Percentiles rank a stretch among this genome's conserved stretches.
Evolutionary conservation across 2,329 filamentous ascomycete genomes (phyloP).

Genomic region (Chalara sp.): DNA sequence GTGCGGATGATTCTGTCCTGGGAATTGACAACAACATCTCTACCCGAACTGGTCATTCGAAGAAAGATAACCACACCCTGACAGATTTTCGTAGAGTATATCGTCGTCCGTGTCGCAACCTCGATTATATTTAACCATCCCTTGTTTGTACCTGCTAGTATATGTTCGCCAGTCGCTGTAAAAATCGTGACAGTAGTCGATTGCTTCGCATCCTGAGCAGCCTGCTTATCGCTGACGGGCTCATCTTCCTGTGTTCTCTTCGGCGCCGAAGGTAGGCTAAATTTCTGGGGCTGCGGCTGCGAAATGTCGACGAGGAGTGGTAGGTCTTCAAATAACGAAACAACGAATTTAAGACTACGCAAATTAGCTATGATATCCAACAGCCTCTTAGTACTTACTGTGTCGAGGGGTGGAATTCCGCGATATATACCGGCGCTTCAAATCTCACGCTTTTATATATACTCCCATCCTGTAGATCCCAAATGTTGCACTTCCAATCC

Average conservation of each 20-base stretch:
- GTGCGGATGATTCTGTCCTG: conserved; percentile 94
- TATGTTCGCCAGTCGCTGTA: conserved; percentile 77
- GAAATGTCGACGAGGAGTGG: conserved; percentile 81
- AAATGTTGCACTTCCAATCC: conserved; percentile 93
- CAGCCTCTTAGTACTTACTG: conserved; percentile 48
- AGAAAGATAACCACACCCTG: conserved; percentile 83
- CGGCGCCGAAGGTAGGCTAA: conserved; percentile 73
- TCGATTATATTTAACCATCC: conserved; percentile 96
- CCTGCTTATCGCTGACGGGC: conserved; percentile 71
- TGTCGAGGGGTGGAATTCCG: conserved; percentile 86
- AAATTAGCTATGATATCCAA: not conserved
- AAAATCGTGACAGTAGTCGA: conserved; percentile 91
- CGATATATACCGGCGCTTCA: conserved; percentile 89
- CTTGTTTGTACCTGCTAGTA: conserved; percentile 89
- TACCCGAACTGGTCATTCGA: conserved; percentile 75
- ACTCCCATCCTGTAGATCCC: conserved; percentile 75
- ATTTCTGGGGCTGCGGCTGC: conserved; percentile 62
- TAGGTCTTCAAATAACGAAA: conserved; percentile 88
- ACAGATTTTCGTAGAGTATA: conserved; percentile 85
- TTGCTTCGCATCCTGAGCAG: conserved; percentile 87
- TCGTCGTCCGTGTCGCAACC: conserved; percentile 69
- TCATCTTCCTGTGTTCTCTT: conserved; percentile 67
- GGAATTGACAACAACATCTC: conserved; percentile 84
- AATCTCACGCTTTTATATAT: conserved; percentile 79
- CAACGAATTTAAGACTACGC: conserved; percentile 74